These are phyloP conservation scores for Lupinus albus DNA, from an alignment of 306 rosid species.

Conservation along the genomic window DNA sequence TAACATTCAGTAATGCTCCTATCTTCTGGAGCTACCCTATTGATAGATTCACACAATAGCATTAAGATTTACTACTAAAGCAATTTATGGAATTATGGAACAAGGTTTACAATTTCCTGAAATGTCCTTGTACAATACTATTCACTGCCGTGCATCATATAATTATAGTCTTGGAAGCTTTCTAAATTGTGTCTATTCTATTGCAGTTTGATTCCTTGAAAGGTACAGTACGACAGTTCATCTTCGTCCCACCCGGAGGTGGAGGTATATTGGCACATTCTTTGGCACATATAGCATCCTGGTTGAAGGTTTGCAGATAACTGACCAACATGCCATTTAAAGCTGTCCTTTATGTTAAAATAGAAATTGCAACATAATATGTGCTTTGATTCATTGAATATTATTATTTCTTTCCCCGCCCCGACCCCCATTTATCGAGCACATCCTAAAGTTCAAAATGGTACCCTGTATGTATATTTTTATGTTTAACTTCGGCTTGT, in stretches of 20 bases:
- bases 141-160: not conserved
- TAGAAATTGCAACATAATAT: constrained; percentile 18
- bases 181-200: constrained; percentile 42
- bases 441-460: constrained; percentile 8
- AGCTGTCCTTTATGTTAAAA: constrained; percentile 30
- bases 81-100: constrained; percentile 28
- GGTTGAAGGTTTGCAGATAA: constrained; percentile 70
- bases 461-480: constrained; percentile 3
- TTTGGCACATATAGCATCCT: constrained; percentile 76
- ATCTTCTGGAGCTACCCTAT: constrained; percentile 21
- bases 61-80: constrained; percentile 21
- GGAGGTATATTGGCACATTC: constrained; percentile 84
- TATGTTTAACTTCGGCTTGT: constrained; percentile 34
- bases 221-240: constrained; percentile 68
- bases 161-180: constrained; percentile 27
- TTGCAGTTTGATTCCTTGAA: constrained; percentile 84
- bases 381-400: not conserved
- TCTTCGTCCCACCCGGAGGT: constrained; percentile 80
- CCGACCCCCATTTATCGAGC: constrained; percentile 16
- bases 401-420: constrained; percentile 24
- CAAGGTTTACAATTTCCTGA: constrained; percentile 14
- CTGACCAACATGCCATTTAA: constrained; percentile 31
- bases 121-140: constrained; percentile 11
- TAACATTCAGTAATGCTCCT: constrained; percentile 24
- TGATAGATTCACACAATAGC: constrained; percentile 20